A percentile compares a stretch with the other conserved stretches of the same genome.
Evolutionary conservation across 2,329 filamentous ascomycete species (phyloP).

Genomic region (Clonostachys solani): DNA sequence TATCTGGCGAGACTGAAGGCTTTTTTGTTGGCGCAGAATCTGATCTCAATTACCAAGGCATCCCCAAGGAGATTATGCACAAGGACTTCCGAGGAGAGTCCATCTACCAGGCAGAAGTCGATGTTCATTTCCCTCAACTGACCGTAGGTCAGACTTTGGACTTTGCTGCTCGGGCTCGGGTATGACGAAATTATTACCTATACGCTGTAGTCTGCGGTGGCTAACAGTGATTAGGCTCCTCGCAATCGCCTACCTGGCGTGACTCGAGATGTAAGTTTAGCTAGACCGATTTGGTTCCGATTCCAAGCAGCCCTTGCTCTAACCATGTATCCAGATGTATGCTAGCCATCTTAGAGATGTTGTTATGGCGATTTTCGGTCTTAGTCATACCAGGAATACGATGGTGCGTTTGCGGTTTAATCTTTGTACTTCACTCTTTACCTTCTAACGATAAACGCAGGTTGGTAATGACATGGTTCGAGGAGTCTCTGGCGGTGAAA

Average conservation of each 20-base stretch:
- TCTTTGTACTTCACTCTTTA: too few relatives aligned
- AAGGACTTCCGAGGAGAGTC: conserved; percentile 52
- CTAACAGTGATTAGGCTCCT: conserved; percentile 3
- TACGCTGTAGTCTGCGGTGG: conserved; percentile 34
- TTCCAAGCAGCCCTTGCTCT: too few relatives aligned
- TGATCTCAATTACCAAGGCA: conserved; percentile 60
- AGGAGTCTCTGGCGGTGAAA: conserved; percentile 47
- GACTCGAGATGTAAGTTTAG: too few relatives aligned
- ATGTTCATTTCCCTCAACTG: conserved; percentile 56
- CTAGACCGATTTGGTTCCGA: too few relatives aligned
- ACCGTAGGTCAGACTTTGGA: conserved; percentile 57
- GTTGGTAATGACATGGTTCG: conserved; percentile 51
- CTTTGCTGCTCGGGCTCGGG: conserved; percentile 53
- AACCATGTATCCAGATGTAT: conserved; percentile 14
- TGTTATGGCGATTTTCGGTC: conserved; percentile 49
- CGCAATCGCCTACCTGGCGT: too few relatives aligned
- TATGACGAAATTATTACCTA: conserved; percentile 35
- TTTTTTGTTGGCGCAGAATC: conserved; percentile 56
- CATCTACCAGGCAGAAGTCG: conserved; percentile 63
- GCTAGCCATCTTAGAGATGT: conserved; percentile 47
- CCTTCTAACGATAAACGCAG: conserved; percentile 4
- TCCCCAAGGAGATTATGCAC: conserved; percentile 52
- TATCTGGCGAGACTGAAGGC: conserved; percentile 58
- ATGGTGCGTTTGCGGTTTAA: too few relatives aligned
- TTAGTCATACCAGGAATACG: conserved; percentile 49